Evolutionary conservation across 345 rosid species (phyloP).

Genomic region (Salix exigua): DNA sequence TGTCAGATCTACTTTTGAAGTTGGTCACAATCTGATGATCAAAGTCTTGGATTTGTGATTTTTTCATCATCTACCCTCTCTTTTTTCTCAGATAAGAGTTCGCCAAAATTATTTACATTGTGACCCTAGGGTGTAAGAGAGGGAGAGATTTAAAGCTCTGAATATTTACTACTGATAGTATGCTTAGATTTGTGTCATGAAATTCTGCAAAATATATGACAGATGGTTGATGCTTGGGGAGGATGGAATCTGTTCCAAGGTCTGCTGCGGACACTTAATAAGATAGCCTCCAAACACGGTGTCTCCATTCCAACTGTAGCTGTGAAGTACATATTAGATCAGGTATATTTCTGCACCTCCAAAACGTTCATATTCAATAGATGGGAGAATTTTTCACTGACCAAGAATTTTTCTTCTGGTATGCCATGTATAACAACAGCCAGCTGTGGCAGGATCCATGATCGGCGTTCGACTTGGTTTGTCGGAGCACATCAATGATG

Average conservation of each 20-base stretch:
- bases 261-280: constrained; percentile 64
- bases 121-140: too few species aligned
- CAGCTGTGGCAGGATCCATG: constrained; percentile 91
- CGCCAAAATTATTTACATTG: too few species aligned
- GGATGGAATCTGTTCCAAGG: constrained; percentile 87
- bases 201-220: constrained; percentile 10
- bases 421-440: constrained; percentile 38
- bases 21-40: too few species aligned
- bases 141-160: too few species aligned
- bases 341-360: constrained; percentile 34
- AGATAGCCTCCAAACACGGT: constrained; percentile 69
- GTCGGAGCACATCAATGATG: constrained; percentile 67
- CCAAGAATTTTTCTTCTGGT: background rate
- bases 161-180: too few species aligned
- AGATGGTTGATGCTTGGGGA: constrained; percentile 99
- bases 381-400: background rate
- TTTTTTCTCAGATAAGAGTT: too few species aligned
- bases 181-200: background rate
- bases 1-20: too few species aligned
- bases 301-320: constrained; percentile 88
- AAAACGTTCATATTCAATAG: background rate
- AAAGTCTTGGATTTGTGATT: too few species aligned
- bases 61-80: too few species aligned
- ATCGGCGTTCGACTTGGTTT: constrained; percentile 86
- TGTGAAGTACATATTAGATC: constrained; percentile 75